Evolutionary conservation across 2,329 filamentous ascomycete species (phyloP), one percentile per base, ranked within the genome.

Genomic region (Gnomoniopsis sp.): DNA sequence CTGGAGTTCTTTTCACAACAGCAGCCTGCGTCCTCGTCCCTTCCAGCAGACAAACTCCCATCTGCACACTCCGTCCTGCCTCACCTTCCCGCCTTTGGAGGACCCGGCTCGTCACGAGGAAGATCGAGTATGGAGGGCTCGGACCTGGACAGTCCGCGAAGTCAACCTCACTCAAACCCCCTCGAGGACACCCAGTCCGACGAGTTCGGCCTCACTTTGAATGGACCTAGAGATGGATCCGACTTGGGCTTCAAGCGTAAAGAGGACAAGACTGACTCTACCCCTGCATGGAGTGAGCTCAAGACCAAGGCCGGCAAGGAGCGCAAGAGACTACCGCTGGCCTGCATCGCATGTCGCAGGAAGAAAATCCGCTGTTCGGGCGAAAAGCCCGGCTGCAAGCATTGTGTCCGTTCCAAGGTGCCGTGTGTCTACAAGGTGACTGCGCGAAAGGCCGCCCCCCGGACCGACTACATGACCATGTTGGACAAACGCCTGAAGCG

Each of bases 381-480:
- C 59, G 95, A 98, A 77, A 98, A 97, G 74, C 95, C 95, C 2
- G 91, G 93, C 0, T 99, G 95, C 79, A 97, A 96, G 73, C 95
- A 98, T 75, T 98, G 95, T 70, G 80, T 96, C 60, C 86, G 93
- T 58, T 96, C 93, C 53, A 86, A 93, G 47, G 96, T 96, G 66
- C 93, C 93, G 1, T 99, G 95, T 71, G 93, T 98, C 4, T 99
- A 98, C 81, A 98, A 98, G 70, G 91, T 96, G 60, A 98, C 93
- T 0, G 92, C 93, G 3, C 84, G 95, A 61, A 98, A 98, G 73
- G 92, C 93, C 1, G 92, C 93, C 3, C 95, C 95, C 2, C 84
- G 95, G 54, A 98, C 95, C 19, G 95, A 98, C 74, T 98, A 98
- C 74, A 98, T 98, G 95, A 92, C 93, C 46, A 98, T 98, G 92